Base-by-base conservation (phyloP, 106 monocot species). In the Gastrodia elata region DNA sequence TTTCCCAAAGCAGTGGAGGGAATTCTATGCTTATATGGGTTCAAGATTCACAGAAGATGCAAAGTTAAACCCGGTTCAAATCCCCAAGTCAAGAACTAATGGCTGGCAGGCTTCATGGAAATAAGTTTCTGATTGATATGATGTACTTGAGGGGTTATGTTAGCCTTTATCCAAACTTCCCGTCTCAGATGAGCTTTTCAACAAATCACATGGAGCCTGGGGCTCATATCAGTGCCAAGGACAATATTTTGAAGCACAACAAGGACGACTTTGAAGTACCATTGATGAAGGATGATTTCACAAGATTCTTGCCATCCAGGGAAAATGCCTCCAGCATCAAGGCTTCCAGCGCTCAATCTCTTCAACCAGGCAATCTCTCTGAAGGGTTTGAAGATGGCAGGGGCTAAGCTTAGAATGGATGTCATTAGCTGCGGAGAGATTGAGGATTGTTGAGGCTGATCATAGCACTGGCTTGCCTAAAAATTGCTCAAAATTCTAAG, bases 191-290 rank as follows among this genome's bases (percentile, higher is more conserved):
- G 38, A 98, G 97, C 79, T 97, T 97, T 84, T 97, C 96, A 3
- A 97, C 96, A 24, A 97, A 97, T 77, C 96, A 97, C 81, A 97
- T 97, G 96, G 96, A 97, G 49, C 96, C 96, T 24, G 95, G 95
- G 4, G 95, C 92, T 1, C 96, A 97, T 68, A 97, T 97, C 73
- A 90, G 92, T 46, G 92, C 96, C 8, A 97, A 88, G 79, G 96
- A 88, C 80, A 97, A 97, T 56, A 86, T 79, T 34, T 71, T 97
- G 37, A 85, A 84, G 83, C 96, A 97, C 77, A 58, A 85, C 49
- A 97, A 88, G 83, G 42, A 3, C 3, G 97, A 98, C 67, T 98
- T 98, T n/a, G 97, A 93, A 80, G 97, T 98, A 73, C 97, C 97
- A 8, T 72, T 98, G 33, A 6, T 98, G 72, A 68, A 65, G 72